Conservation (phyloP, 768 basidiomycete genomes). For the Jaapia argillacea region DNA sequence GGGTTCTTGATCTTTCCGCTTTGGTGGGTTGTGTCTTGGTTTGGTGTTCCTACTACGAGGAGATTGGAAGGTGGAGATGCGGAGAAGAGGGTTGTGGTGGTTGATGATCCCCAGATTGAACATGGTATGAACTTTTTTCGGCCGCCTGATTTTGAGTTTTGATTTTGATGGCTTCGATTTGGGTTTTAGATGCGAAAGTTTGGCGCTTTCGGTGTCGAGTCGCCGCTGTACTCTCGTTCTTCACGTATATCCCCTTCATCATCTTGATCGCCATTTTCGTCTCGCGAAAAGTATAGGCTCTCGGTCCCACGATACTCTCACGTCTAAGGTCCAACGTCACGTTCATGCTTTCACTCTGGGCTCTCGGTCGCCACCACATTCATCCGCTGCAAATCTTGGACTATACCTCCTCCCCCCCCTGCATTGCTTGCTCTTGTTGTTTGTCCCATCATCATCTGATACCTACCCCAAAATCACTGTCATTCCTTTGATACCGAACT, state of each 20-base stretch:
- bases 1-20: conserved; percentile 55
- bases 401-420: not conserved
- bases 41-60: conserved; percentile 54
- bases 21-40: conserved; percentile 53
- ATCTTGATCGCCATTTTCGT: conserved; percentile 60
- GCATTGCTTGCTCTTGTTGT: not conserved
- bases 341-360: too few species aligned
- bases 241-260: conserved; percentile 77
- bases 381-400: not conserved
- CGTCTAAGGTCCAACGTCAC: too few species aligned
- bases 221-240: conserved; percentile 54
- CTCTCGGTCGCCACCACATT: too few species aligned
- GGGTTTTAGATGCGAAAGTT: conserved; percentile 47
- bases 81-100: conserved; percentile 66
- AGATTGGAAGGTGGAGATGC: conserved; percentile 40
- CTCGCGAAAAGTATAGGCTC: conserved; percentile 8
- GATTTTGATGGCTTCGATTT: not conserved
- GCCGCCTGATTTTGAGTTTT: conserved; percentile 4
- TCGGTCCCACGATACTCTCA: too few species aligned
- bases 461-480: not conserved
- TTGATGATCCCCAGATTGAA: conserved; percentile 77
- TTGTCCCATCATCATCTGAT: conserved; percentile 1
- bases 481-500: not conserved
- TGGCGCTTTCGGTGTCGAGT: conserved; percentile 73
- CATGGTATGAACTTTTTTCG: conserved; percentile 36